Conservation (phyloP, 768 basidiomycete species). For the Hebeloma cylindrosporum region DNA sequence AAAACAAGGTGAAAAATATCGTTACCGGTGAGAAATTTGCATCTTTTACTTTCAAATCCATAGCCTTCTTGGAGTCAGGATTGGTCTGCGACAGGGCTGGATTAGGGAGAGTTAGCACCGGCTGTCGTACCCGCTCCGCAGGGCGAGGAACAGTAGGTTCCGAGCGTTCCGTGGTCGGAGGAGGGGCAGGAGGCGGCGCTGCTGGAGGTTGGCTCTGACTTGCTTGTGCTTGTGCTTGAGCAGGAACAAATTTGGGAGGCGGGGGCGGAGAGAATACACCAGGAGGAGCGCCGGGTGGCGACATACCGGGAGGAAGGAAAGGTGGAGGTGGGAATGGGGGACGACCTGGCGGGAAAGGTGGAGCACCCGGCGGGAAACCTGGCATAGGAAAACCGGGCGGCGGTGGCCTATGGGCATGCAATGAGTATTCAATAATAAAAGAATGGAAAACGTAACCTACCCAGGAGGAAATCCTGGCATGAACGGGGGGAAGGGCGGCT, state of each 20-base stretch:
- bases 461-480: slow-evolving; percentile 55
- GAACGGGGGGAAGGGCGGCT: slow-evolving; percentile 34
- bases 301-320: slow-evolving; percentile 7
- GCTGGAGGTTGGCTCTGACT: slow-evolving; percentile 6
- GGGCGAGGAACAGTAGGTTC: no score
- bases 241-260: slow-evolving; percentile 25
- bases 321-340: slow-evolving; percentile 19
- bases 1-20: slow-evolving; percentile 23
- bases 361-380: slow-evolving; percentile 20
- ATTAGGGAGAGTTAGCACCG: slow-evolving; percentile 50
- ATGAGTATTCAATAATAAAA: slow-evolving; percentile 13
- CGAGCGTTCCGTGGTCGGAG: slow-evolving; percentile 14
- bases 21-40: slow-evolving; percentile 78
- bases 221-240: no score
- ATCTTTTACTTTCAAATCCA: slow-evolving; percentile 71
- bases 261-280: slow-evolving; percentile 19
- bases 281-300: slow-evolving; percentile 4
- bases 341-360: slow-evolving; percentile 27
- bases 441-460: slow-evolving; percentile 35
- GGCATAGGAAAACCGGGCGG: slow-evolving; percentile 23
- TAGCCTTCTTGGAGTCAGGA: slow-evolving; percentile 73
- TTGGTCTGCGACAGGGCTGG: slow-evolving; percentile 62
- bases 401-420: slow-evolving; percentile 14
- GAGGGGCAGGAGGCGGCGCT: slow-evolving; percentile 11
- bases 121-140: slow-evolving; percentile 21